phyloP scores from a whole-genome alignment of 2,329 filamentous ascomycete species.

The Cytospora piceicola region DNA sequence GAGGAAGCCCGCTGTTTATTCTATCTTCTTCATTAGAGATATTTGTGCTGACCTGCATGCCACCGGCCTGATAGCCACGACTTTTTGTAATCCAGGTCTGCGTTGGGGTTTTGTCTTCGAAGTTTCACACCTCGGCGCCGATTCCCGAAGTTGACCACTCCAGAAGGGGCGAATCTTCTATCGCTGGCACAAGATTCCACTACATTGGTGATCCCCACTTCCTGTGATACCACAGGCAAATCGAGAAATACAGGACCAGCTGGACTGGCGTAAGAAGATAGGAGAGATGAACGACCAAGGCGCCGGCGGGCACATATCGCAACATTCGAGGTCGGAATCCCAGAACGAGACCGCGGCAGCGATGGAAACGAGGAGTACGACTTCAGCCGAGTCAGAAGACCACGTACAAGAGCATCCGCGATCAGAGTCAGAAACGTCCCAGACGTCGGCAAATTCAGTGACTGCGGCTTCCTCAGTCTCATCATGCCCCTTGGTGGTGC shows the following conservation, averaged over 20 bases:
- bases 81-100: conserved; percentile 8
- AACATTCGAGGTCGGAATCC: conserved; percentile 47
- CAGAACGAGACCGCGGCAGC: conserved; percentile 51
- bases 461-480: conserved; percentile 42
- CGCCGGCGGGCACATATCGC: conserved; percentile 46
- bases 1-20: background rate
- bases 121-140: conserved; percentile 5
- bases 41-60: conserved; percentile 20
- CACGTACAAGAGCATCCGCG: conserved; percentile 33
- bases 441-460: conserved; percentile 42
- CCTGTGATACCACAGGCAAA: conserved; percentile 3
- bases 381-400: conserved; percentile 28
- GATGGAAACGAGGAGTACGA: conserved; percentile 40
- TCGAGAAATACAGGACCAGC: conserved; percentile 16
- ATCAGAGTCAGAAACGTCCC: conserved; percentile 26
- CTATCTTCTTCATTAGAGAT: conserved; percentile 11
- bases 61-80: conserved; percentile 15
- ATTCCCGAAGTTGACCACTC: conserved; percentile 1
- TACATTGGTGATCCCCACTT: background rate
- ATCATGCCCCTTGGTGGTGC: conserved; percentile 12
- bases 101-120: conserved; percentile 12
- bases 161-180: background rate
- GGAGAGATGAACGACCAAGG: conserved; percentile 52
- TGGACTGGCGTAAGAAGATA: conserved; percentile 1
- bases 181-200: conserved; percentile 13